A percentile compares a stretch with the other conserved stretches of the same genome.
Conservation (phyloP, 805 yeast species). For the Candida tallmaniae region DNA sequence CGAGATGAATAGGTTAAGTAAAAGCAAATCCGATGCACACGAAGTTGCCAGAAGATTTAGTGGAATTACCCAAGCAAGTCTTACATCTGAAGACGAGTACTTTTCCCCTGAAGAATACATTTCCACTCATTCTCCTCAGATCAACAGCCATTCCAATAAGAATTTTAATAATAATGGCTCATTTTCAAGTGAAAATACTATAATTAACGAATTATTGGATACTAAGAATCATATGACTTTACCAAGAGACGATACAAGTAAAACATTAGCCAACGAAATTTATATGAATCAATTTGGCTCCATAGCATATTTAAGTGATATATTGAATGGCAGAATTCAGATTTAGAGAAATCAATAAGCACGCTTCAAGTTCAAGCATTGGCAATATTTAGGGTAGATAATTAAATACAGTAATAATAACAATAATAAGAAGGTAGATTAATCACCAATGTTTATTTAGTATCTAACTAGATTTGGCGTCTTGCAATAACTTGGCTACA, state of each 20-base stretch:
- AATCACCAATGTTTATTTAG: no score
- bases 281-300: slow-evolving; percentile 22
- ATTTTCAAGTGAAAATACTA: slow-evolving; percentile 15
- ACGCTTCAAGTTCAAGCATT: no score
- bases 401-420: no score
- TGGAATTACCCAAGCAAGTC: slow-evolving; percentile 4
- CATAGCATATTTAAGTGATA: slow-evolving; percentile 27
- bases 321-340: slow-evolving; percentile 23
- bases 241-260: slow-evolving; percentile 9
- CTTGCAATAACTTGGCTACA: slow-evolving; percentile 32
- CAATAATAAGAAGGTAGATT: background rate
- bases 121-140: slow-evolving; percentile 2
- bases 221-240: slow-evolving; percentile 1
- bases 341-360: no score
- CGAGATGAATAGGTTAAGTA: background rate
- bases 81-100: slow-evolving; percentile 30
- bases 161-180: slow-evolving; percentile 7
- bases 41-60: slow-evolving; percentile 8
- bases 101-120: slow-evolving; percentile 28
- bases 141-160: background rate
- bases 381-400: no score
- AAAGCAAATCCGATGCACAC: slow-evolving; percentile 5
- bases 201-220: slow-evolving; percentile 10
- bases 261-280: slow-evolving; percentile 10
- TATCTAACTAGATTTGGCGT: background rate